These are phyloP conservation scores for Phaeodactylum tricornutum DNA, from an alignment of 108 stramenopile species.

Conservation along the genomic window DNA sequence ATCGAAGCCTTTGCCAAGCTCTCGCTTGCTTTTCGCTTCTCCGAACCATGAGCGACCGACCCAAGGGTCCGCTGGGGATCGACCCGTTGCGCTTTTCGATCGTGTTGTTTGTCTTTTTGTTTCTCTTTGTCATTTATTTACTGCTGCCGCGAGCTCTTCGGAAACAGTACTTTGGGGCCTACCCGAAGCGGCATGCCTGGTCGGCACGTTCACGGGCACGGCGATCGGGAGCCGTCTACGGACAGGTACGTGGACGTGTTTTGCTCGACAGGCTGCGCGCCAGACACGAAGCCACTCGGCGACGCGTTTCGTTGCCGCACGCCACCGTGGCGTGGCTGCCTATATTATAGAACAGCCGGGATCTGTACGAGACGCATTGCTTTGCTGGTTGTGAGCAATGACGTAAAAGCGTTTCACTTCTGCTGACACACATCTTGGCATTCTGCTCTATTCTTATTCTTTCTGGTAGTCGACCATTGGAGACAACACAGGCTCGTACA, in stretches of 20 bases:
- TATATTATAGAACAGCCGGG: too few species aligned
- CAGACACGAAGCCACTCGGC: too few species aligned
- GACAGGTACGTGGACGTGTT: conserved; percentile 1
- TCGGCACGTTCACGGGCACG: conserved; percentile 42
- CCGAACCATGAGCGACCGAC: conserved; percentile 8
- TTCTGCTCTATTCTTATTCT: neutral
- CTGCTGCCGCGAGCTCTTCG: conserved; percentile 56
- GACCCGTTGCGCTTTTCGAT: conserved; percentile 52
- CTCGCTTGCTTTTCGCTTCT: too few species aligned
- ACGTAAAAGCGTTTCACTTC: too few species aligned
- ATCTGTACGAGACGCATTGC: too few species aligned
- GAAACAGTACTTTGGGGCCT: conserved; percentile 70
- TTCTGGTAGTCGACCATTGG: neutral
- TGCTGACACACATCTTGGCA: too few species aligned
- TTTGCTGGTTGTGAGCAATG: too few species aligned
- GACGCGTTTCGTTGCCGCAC: too few species aligned
- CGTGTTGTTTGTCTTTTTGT: conserved; percentile 28
- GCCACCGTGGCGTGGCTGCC: too few species aligned
- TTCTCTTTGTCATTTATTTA: conserved; percentile 65
- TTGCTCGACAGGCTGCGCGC: too few species aligned
- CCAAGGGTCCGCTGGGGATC: conserved; percentile 11
- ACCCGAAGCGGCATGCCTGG: conserved; percentile 81
- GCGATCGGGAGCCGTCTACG: conserved; percentile 1
- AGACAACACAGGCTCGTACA: neutral
- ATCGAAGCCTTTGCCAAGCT: too few species aligned